These are phyloP conservation scores for Suhomyces pyralidae DNA, from an alignment of 805 yeast genomes.

Conservation along the genomic window DNA sequence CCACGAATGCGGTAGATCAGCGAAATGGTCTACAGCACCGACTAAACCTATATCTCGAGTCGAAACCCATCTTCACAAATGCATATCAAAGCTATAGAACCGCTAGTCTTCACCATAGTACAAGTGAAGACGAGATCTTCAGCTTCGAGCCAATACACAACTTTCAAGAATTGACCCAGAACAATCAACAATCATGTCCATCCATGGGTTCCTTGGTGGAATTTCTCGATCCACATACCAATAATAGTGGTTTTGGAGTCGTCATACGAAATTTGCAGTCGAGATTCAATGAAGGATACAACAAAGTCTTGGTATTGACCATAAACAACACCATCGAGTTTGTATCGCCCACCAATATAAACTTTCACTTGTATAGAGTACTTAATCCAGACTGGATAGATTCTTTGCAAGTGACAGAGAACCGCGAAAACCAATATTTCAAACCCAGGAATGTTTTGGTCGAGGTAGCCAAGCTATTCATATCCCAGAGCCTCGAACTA, in stretches of 20 bases:
- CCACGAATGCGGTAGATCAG: constrained; percentile 1
- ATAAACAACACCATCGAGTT: constrained; percentile 25
- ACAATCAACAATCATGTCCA: constrained; percentile 17
- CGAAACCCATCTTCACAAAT: constrained; percentile 4
- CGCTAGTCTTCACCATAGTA: neutral
- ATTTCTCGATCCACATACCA: constrained; percentile 17
- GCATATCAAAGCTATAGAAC: constrained; percentile 4
- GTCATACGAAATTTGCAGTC: constrained; percentile 32
- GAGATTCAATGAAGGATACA: constrained; percentile 31
- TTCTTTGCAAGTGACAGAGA: constrained; percentile 15
- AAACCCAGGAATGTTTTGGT: constrained; percentile 18
- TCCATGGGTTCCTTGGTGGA: constrained; percentile 41
- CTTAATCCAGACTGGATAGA: constrained; percentile 19
- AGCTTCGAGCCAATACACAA: constrained; percentile 5
- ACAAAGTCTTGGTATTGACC: constrained; percentile 31
- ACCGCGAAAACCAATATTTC: constrained; percentile 19
- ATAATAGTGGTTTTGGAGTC: constrained; percentile 28
- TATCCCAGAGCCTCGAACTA: constrained; percentile 15
- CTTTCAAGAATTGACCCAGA: constrained; percentile 12
- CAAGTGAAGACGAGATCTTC: neutral
- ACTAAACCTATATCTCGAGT: constrained; percentile 5
- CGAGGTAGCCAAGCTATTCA: constrained; percentile 23
- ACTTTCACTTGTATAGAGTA: constrained; percentile 28
- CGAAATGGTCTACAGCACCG: constrained; percentile 6
- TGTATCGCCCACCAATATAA: constrained; percentile 28